Base-by-base conservation (phyloP, 352 stramenopile species). In the Phytopythium montanum region DNA sequence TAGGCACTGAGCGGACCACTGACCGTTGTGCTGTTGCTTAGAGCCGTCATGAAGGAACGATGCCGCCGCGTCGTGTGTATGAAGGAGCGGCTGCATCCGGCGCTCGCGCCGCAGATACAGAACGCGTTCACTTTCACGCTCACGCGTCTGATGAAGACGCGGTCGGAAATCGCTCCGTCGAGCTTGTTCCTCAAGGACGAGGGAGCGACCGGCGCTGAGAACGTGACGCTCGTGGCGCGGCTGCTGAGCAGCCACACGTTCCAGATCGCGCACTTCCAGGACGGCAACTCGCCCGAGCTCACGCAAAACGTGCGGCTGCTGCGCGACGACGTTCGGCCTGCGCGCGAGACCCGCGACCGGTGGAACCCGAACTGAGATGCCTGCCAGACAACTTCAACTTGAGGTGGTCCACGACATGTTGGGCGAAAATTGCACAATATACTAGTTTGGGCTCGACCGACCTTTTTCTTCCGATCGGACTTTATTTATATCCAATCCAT, bases 231-330 rank as follows among this genome's bases (percentile, higher is more conserved):
- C 26, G 71, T 92, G 23, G 61, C 76, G 33, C 73, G 79, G 50
- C 72, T 97, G 44, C 69, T 97, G 44, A 90, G 81, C 67, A 85
- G 75, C 9, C 76, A 86, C 42, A 68, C 85, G 28, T 96, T 90
- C 66, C 69, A 92, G 72, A 94, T 96, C 59, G 92, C 83, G 65
- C 76, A 91, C 55, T 73, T 95, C 45, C 69, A 85, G 50, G 78
- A 95, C 56, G 81, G 75, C 67, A 96, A 96, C 54, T 74, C 79
- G 13, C 75, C 82, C 0, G 62, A 72, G 42, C 78, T 96, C 33
- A 95, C 87, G 29, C 76, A 91, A 48, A 96, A 96, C 56, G 87
- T 95, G 29, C 80, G 81, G 7, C 69, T 95, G 25, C 69, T 94
- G 33, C 81, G 87, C 0, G 64, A 81, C 0, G 70, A 83, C 33